A percentile compares a stretch with the other conserved stretches of the same genome.
These are phyloP conservation scores for Rhododendron molle DNA, from an alignment of 148 eudicot species.

Conservation along the genomic window DNA sequence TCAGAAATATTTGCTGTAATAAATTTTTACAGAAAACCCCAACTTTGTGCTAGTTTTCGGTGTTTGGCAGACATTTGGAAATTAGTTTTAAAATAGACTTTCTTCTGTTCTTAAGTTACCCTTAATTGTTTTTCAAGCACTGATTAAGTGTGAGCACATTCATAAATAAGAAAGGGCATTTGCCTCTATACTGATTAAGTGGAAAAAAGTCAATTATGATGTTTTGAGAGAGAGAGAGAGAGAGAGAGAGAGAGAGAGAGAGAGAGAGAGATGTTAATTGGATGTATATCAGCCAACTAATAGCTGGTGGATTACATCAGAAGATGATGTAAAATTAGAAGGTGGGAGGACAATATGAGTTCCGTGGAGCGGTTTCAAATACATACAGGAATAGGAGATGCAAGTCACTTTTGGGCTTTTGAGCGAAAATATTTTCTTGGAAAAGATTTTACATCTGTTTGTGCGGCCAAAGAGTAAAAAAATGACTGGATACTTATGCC, in stretches of 20 bases:
- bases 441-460: background rate
- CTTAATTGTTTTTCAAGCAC: background rate
- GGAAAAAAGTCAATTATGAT: background rate
- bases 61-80: background rate
- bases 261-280: background rate
- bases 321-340: background rate
- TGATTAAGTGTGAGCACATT: background rate
- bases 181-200: background rate
- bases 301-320: background rate
- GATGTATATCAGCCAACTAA: background rate
- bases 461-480: background rate
- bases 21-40: background rate
- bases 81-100: background rate
- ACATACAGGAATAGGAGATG: background rate
- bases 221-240: background rate
- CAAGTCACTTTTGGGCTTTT: background rate
- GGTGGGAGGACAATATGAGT: background rate
- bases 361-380: background rate
- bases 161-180: background rate
- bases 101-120: background rate
- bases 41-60: background rate
- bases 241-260: background rate
- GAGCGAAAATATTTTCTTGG: background rate
- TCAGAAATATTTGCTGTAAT: background rate
- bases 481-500: background rate